Base-by-base conservation (phyloP, 495 filamentous ascomycete species). In the Pseudoneurospora amorphoporcata region DNA sequence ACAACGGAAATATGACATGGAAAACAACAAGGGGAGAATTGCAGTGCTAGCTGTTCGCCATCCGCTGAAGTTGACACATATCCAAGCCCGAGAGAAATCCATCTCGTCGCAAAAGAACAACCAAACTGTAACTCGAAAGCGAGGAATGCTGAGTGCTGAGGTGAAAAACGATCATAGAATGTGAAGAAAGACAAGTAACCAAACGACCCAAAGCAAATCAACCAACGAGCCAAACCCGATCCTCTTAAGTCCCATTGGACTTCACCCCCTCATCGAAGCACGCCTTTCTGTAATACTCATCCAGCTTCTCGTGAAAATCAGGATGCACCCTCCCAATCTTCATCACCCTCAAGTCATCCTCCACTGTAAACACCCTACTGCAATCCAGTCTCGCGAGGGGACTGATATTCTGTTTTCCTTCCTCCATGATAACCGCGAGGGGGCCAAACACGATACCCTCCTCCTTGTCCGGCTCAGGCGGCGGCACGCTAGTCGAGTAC, bases 271-370 rank as follows among this genome's bases (percentile, higher is more conserved):
- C n/a, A 9, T 73, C 47, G 72, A 65, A 35, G 3, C 65, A 80
- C 70, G 42, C 69, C 68, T 79, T 72, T 41, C 16, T 69, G 32
- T 73, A 82, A 29, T 79, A 80, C 32, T 74, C n/a, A 17, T 82
- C 78, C 65, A 82, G 61, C 61, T 10, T 17, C 39, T 5, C 1
- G 19, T 80, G n/a, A 19, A 37, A 76, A 3, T 68, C 69, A 0
- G 77, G 73, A 45, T 82, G 78, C 29, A 82, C 75, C 39, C 79
- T 65, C 10, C 80, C 80, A 68, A 81, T 72, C 72, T 82, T 82
- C 72, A 77, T 72, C 0, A 80, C 77, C 65, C 38, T 68, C 61
- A 81, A 41, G 39, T 76, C 71, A 9, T 82, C 75, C 73, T 82
- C 78, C 38, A 82, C 79, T 1, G 80, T 82, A 53, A 79, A 82